Base-by-base conservation (phyloP, 2,329 filamentous ascomycete genomes). In the Colletotrichum musae region DNA sequence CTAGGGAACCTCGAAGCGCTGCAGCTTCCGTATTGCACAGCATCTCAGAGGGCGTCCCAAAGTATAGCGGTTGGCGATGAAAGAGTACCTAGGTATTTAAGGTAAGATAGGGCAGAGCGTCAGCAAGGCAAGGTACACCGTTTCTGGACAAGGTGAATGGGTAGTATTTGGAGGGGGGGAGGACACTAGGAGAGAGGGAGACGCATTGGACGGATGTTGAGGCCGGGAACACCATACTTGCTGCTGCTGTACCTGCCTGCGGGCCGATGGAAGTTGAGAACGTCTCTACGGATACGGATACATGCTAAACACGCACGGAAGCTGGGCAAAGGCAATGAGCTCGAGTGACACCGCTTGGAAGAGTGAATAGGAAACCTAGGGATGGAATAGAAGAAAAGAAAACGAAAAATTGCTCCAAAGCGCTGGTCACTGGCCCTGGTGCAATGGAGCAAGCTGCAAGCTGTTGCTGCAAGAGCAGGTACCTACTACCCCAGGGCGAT, bases 301-400 rank as follows among this genome's bases (percentile, higher is more conserved):
- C 54, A 18, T 24, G n/a, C 36, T n/a, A 45, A 50, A 64, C 50
- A 64, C 50, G 53, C 53, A 64, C 28, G 18, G 62, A 58, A 64
- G 41, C 52, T 51, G 52, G 52, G 61, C 51, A 43, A n/a, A 16
- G 12, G 32, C 32, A 36, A 36, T 1, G 4, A 36, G 32, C 32
- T 36, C 32, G 7, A 36, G 32, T 36, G 32, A 36, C 32, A 36
- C 32, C 32, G 32, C 32, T 10, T 36, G 10, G 15, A 41, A n/a
- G n/a, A 53, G 43, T 54, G 56, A n/a, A 26, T 13, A 56, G 54
- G 26, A 28, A 59, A 36, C 32, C 32, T 36, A 36, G 32, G 32
- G 32, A 36, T 36, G 32, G 32, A 36, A 36, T 7, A 36, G 21
- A 24, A 24, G 21, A 10, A 36, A 36, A 36, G 32, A 36, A 7